These are phyloP conservation scores for Daldinia sp. DNA, from an alignment of 2,329 filamentous ascomycete genomes.

Conservation along the genomic window DNA sequence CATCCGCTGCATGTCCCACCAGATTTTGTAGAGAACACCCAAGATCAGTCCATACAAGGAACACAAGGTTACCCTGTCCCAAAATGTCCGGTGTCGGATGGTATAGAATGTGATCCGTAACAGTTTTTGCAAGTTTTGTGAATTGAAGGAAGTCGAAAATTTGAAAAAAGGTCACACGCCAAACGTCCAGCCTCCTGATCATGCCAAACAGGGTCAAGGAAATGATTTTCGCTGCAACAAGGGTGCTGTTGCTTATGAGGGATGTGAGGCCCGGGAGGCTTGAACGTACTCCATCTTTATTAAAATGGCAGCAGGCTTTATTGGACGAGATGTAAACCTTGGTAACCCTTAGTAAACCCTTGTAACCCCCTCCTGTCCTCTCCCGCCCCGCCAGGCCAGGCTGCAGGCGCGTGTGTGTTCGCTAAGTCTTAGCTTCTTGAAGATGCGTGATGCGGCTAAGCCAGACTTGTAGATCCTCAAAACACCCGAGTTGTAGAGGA, in stretches of 20 bases:
- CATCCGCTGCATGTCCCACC: slow-evolving; percentile 20
- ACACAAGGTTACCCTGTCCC: background rate
- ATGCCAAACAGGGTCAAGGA: slow-evolving; percentile 18
- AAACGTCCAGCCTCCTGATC: slow-evolving; percentile 42
- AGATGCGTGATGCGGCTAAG: slow-evolving; percentile 32
- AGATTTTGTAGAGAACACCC: slow-evolving; percentile 24
- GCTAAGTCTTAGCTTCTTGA: slow-evolving; percentile 10
- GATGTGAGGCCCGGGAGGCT: slow-evolving; percentile 36
- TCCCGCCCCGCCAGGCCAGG: background rate
- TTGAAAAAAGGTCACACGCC: slow-evolving; percentile 34
- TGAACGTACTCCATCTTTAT: slow-evolving; percentile 22
- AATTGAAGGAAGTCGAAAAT: slow-evolving; percentile 23
- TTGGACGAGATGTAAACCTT: slow-evolving; percentile 8
- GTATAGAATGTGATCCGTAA: slow-evolving; percentile 14
- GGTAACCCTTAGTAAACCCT: no score
- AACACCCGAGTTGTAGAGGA: background rate
- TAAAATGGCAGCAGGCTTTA: background rate
- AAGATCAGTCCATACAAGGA: slow-evolving; percentile 20
- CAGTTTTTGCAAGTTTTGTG: slow-evolving; percentile 25
- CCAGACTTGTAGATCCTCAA: slow-evolving; percentile 13
- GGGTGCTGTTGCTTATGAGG: slow-evolving; percentile 15
- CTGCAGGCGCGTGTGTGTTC: background rate
- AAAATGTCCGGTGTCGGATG: slow-evolving; percentile 38
- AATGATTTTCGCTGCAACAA: slow-evolving; percentile 14
- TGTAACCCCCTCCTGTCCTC: slow-evolving; percentile 1